Percentiles rank a stretch among this genome's conserved stretches.
Conservation (phyloP, 140 eudicot species). For the Senecio squalidus region DNA sequence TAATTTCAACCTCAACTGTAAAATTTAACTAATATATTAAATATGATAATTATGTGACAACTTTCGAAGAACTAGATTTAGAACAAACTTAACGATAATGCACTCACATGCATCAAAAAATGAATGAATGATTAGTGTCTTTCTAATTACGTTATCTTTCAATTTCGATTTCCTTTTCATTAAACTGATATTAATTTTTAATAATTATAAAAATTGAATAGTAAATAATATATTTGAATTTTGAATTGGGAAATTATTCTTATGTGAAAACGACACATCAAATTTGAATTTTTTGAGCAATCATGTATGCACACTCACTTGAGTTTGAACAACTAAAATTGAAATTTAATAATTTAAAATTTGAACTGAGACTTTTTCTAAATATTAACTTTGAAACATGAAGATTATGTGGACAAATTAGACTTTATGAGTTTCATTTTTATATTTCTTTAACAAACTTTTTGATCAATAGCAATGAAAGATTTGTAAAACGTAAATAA, state of each 20-base stretch:
- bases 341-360: neutral
- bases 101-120: neutral
- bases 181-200: too few relatives aligned
- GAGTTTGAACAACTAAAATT: slow-evolving; percentile 12
- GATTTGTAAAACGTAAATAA: too few relatives aligned
- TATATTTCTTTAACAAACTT: neutral
- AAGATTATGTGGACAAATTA: slow-evolving; percentile 21
- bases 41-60: too few relatives aligned
- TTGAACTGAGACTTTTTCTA: slow-evolving; percentile 10
- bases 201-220: too few relatives aligned
- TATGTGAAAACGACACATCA: slow-evolving; percentile 14
- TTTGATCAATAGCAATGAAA: neutral
- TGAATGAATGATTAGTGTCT: neutral
- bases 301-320: slow-evolving; percentile 27
- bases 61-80: neutral
- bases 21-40: too few relatives aligned
- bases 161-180: neutral
- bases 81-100: neutral
- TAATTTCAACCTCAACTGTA: too few relatives aligned
- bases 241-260: slow-evolving; percentile 9
- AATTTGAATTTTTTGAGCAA: slow-evolving; percentile 16
- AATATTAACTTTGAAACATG: slow-evolving; percentile 18
- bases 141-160: neutral
- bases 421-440: neutral
- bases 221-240: too few relatives aligned